A percentile compares a stretch with the other conserved stretches of the same genome.
phyloP scores from a whole-genome alignment of 2,329 filamentous ascomycete species.

The Hypoxylon sp. region DNA sequence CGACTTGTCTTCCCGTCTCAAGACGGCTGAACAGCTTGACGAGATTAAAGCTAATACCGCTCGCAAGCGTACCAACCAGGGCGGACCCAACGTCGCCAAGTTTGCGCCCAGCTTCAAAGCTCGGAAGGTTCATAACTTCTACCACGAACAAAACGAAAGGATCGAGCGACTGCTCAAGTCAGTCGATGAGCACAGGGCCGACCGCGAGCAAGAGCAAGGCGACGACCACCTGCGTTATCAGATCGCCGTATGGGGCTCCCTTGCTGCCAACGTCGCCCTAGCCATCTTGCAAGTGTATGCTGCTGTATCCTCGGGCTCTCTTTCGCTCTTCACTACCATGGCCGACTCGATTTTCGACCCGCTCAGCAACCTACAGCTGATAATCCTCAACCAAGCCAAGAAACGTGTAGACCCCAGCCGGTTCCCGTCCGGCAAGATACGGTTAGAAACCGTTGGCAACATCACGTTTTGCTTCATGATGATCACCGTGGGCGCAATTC shows the following conservation, averaged over 20 bases:
- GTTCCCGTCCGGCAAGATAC: slow-evolving; percentile 92
- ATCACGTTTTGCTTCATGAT: slow-evolving; percentile 97
- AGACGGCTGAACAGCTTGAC: slow-evolving; percentile 80
- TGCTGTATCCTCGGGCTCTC: slow-evolving; percentile 85
- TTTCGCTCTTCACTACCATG: slow-evolving; percentile 97
- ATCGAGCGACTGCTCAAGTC: slow-evolving; percentile 92
- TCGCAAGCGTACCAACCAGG: slow-evolving; percentile 70
- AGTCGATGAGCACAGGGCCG: slow-evolving; percentile 88
- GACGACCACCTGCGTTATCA: slow-evolving; percentile 83
- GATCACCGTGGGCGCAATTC: slow-evolving; percentile 89
- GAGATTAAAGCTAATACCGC: slow-evolving; percentile 84
- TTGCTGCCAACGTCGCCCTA: slow-evolving; percentile 83
- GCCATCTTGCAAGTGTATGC: slow-evolving; percentile 88
- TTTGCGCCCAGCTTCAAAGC: slow-evolving; percentile 50
- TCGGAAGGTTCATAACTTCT: slow-evolving; percentile 80
- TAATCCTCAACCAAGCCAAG: slow-evolving; percentile 88
- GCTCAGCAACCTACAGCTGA: slow-evolving; percentile 86
- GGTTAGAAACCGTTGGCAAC: slow-evolving; percentile 95
- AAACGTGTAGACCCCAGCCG: slow-evolving; percentile 85
- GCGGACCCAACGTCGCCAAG: slow-evolving; percentile 27
- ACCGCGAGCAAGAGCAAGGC: slow-evolving; percentile 81
- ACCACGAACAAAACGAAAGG: slow-evolving; percentile 90
- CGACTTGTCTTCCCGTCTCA: slow-evolving; percentile 80
- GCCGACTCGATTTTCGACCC: slow-evolving; percentile 96
- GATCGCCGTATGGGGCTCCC: slow-evolving; percentile 74